Base-by-base conservation (phyloP, 129 eudicot genomes). In the Apium graveolens region DNA sequence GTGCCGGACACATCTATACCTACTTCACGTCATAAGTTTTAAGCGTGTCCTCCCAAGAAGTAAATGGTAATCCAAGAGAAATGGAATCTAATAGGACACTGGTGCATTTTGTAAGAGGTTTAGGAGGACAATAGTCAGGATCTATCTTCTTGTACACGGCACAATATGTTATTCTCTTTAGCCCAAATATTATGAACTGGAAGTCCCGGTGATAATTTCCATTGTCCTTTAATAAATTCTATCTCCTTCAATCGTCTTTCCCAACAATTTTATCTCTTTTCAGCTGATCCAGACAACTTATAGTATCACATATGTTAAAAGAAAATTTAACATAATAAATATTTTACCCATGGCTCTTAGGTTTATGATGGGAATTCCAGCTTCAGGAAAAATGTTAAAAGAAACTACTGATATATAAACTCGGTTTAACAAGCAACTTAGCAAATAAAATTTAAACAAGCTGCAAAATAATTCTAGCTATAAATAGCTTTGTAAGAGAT, bases 401-500 rank as follows among this genome's bases (percentile, higher is more conserved):
- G 43, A 16, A 70, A 21, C 45, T 11, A 70, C 43, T 10, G 12
- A 20, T 70, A 26, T 16, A 70, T 38, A 20, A 20, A 37, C 43
- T 70, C 31, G 5, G 29, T 20, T 37, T 70, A 70, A 35, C 48
- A 38, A 70, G 48, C 38, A 16, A 42, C 45, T 70, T 20, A 18
- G 42, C 27, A 70, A 69, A 38, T 9, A 14, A 11, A 38, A 70
- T 24, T 45, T 21, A 57, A n/a, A 57, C 16, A 11, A 71, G 73
- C 71, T 46, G 81, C 82, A 80, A 29, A 80, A 46, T 34, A 41
- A 70, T 21, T 49, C 73, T 17, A 32, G 65, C 26, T 5, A 13
- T 29, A 79, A 76, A 31, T 24, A 66, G 37, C 34, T 34, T 35
- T 12, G 11, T 39, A 77, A 38, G 10, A 76, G n/a, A 18, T 39